Conservation (phyloP, 768 basidiomycete genomes). For the Saitozyma sp. region DNA sequence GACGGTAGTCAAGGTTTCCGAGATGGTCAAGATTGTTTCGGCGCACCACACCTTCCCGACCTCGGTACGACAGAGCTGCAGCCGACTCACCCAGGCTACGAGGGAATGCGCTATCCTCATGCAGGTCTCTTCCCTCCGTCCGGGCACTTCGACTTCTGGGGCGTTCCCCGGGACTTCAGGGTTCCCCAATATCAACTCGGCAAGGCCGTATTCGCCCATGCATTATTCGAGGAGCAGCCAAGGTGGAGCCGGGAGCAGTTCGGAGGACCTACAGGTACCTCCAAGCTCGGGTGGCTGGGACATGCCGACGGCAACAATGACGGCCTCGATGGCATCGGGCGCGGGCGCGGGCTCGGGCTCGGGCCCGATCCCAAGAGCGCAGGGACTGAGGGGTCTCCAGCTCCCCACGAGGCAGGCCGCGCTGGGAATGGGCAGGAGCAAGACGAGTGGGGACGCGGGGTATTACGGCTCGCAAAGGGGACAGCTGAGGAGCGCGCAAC, state of each 20-base stretch:
- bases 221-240: conserved; percentile 1
- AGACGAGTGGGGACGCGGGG: background rate
- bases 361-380: conserved; percentile 2
- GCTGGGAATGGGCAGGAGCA: conserved; percentile 4
- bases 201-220: conserved; percentile 11
- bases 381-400: conserved; percentile 38
- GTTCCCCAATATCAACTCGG: conserved; percentile 3
- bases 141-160: conserved; percentile 41
- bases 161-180: conserved; percentile 3
- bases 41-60: conserved; percentile 62
- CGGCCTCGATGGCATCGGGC: background rate
- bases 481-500: background rate
- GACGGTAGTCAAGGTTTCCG: conserved; percentile 76
- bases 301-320: background rate
- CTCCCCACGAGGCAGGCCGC: conserved; percentile 36
- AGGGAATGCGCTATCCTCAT: conserved; percentile 84
- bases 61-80: conserved; percentile 68
- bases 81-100: conserved; percentile 75
- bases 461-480: background rate
- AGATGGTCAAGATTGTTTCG: conserved; percentile 65
- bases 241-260: background rate
- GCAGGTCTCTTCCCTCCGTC: conserved; percentile 78
- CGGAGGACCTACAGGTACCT: background rate
- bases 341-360: background rate
- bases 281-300: background rate